Percentiles rank a stretch among this genome's conserved stretches.
phyloP scores from a whole-genome alignment of 768 basidiomycete genomes.

The Holtermanniella nyarrowii region DNA sequence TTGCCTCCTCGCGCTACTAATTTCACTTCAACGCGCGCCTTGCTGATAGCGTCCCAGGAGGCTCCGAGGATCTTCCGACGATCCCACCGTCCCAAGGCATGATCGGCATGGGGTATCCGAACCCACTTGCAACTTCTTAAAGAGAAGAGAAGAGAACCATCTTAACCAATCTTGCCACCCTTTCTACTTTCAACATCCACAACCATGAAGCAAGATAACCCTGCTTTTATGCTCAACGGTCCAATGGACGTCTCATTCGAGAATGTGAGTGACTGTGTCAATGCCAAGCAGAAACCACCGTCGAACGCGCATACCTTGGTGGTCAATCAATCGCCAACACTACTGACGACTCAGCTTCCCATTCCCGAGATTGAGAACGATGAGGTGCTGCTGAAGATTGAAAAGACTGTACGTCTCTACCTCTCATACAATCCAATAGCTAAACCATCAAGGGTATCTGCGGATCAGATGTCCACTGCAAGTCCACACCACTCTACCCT shows the following conservation, averaged over 20 bases:
- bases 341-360: slow-evolving; percentile 23
- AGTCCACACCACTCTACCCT: background rate
- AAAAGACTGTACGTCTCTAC: slow-evolving; percentile 62
- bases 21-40: too few species aligned
- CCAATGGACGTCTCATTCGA: slow-evolving; percentile 23
- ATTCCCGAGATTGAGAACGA: slow-evolving; percentile 45
- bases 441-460: slow-evolving; percentile 5
- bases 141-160: too few species aligned
- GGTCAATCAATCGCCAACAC: too few species aligned
- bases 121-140: too few species aligned
- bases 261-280: slow-evolving; percentile 13
- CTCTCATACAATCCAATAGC: background rate
- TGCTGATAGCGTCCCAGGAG: too few species aligned
- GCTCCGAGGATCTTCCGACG: too few species aligned
- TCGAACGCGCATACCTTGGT: background rate
- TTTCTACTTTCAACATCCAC: too few species aligned
- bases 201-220: too few species aligned
- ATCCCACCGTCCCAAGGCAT: too few species aligned
- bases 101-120: too few species aligned
- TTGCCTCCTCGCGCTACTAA: too few species aligned
- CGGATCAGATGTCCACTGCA: slow-evolving; percentile 51
- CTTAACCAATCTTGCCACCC: too few species aligned
- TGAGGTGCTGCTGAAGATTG: slow-evolving; percentile 79
- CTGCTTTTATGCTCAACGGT: slow-evolving; percentile 33
- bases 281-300: background rate